phyloP scores from a whole-genome alignment of 306 rosid genomes.

The Cercis canadensis region DNA sequence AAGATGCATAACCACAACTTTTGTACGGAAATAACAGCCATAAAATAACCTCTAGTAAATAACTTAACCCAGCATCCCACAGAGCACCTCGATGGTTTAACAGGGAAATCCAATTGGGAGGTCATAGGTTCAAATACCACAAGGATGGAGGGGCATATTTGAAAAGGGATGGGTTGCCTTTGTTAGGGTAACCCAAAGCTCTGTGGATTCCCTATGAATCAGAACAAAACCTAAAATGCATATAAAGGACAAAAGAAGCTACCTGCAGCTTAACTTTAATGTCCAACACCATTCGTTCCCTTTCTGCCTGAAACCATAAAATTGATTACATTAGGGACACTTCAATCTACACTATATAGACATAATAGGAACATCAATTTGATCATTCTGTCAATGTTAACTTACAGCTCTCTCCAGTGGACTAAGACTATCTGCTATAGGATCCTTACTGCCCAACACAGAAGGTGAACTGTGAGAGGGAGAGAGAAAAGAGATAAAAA shows the following conservation, averaged over 20 bases:
- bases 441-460: conserved; percentile 69
- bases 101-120: too few species aligned
- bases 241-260: conserved; percentile 35
- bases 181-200: background rate
- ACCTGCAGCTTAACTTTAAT: conserved; percentile 99
- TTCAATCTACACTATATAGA: conserved; percentile 27
- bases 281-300: conserved; percentile 97
- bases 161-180: conserved; percentile 11
- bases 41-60: background rate
- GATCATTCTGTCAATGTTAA: conserved; percentile 31
- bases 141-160: background rate
- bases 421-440: conserved; percentile 74
- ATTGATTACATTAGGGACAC: conserved; percentile 14
- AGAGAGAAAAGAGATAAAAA: conserved; percentile 33
- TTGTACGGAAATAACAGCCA: too few species aligned
- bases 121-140: conserved; percentile 6
- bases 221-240: background rate
- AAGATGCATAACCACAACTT: too few species aligned
- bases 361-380: conserved; percentile 33
- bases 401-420: conserved; percentile 97
- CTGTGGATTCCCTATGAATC: background rate
- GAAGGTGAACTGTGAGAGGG: conserved; percentile 53
- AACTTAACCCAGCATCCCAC: background rate
- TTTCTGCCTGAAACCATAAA: conserved; percentile 80
- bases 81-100: background rate